Evolutionary conservation across 2,329 filamentous ascomycete species (phyloP).

Genomic region (Zymoseptoria passerinii): DNA sequence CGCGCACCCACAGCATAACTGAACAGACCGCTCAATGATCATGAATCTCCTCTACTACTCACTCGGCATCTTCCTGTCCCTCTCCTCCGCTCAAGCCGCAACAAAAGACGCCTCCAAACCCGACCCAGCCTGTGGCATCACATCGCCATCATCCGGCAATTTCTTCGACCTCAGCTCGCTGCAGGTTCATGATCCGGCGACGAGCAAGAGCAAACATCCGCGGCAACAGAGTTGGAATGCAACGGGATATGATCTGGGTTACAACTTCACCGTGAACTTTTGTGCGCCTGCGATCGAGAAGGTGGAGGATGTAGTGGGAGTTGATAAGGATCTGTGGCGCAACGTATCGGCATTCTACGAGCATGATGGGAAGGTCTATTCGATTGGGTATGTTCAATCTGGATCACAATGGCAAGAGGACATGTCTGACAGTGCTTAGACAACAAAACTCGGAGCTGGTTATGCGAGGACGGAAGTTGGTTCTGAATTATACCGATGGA

Average conservation of each 20-base stretch:
- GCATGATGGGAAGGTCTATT: conserved; percentile 57
- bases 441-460: conserved; percentile 46
- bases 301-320: conserved; percentile 46
- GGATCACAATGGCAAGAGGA: background rate
- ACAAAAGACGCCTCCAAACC: conserved; percentile 23
- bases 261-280: conserved; percentile 78
- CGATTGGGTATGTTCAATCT: conserved; percentile 55
- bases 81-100: conserved; percentile 30
- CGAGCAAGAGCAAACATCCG: conserved; percentile 41
- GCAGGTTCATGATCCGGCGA: conserved; percentile 43
- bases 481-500: conserved; percentile 45
- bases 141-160: conserved; percentile 51
- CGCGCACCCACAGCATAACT: background rate
- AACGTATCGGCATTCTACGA: conserved; percentile 76
- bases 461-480: conserved; percentile 57
- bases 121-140: conserved; percentile 51
- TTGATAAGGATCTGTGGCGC: conserved; percentile 53
- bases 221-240: conserved; percentile 55
- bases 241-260: conserved; percentile 66
- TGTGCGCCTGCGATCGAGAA: conserved; percentile 66
- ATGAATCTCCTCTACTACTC: conserved; percentile 30
- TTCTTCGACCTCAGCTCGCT: conserved; percentile 58
- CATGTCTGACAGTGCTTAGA: conserved; percentile 30
- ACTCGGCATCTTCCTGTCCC: conserved; percentile 25
- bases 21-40: background rate